Evolutionary conservation across 257 asterid species (phyloP), one percentile per base, ranked within the genome.

Genomic region (Ophiorrhiza pumila): DNA sequence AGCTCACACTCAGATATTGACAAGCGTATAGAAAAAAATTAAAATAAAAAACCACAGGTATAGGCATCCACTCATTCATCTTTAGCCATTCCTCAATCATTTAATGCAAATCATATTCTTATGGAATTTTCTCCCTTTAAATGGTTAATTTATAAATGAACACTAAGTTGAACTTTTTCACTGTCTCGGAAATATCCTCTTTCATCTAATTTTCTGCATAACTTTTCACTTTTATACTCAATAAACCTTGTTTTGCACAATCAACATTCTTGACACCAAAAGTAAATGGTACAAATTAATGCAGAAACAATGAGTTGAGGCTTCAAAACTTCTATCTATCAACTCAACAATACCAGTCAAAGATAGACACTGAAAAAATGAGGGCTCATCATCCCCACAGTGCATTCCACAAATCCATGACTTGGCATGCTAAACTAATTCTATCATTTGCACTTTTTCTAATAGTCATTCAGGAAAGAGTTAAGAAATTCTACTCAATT

Each of bases 221-320:
- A 5, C 25, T 5, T n/a, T 20, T 5, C n/a, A 4, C 52, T 22
- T 9, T 64, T 4, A 6, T 22, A 45, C 27, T 50, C 62, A 34
- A 68, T 5, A 35, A 69, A 27, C 64, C 46, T 9, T 69, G n/a
- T 35, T 34, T 14, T 15, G 62, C 73, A 52, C 39, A 65, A 43
- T 25, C 55, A 34, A 64, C 39, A 23, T 15, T 42, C 69, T 11
- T 63, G 27, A 27, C 49, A 34, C 31, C 49, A 15, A n/a, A 53
- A 64, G 23, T 11, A 41, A 23, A 63, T 39, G n/a, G 2, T 18
- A 37, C 52, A 22, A 13, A 42, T 20, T 53, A 53, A 53, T 53
- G 12, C 59, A 53, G 11, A 53, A 53, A 53, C 1, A 53, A 22
- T 23, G 2, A n/a, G 59, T 53, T 53, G 31, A 22, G 22, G 29